These are phyloP conservation scores for Beauveria australis DNA, from an alignment of 2,329 filamentous ascomycete species.

Conservation along the genomic window DNA sequence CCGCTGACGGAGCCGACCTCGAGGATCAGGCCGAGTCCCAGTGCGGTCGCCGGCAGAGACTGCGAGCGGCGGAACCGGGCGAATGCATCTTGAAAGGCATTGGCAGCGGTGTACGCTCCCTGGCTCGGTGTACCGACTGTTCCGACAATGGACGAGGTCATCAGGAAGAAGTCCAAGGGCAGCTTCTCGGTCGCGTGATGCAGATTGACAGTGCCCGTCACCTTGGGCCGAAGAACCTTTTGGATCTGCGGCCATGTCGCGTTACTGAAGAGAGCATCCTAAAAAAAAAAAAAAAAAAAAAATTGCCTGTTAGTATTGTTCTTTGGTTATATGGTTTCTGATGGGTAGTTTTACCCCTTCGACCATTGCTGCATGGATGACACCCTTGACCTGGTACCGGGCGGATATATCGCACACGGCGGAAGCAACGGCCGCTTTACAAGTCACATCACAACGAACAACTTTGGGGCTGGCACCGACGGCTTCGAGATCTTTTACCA, in stretches of 20 bases:
- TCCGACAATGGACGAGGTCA: conserved; percentile 12
- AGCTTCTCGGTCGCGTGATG: conserved; percentile 14
- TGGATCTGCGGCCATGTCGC: not conserved
- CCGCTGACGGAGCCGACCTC: conserved; percentile 14
- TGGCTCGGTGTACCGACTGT: conserved; percentile 15
- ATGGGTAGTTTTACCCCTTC: too few species aligned
- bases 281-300: too few species aligned
- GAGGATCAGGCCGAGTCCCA: conserved; percentile 17
- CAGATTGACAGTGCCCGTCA: conserved; percentile 18
- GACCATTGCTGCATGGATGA: conserved; percentile 34
- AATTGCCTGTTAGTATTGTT: not conserved
- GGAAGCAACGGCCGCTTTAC: conserved; percentile 18
- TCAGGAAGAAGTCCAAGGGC: conserved; percentile 21
- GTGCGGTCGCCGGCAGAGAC: conserved; percentile 18
- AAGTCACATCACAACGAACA: conserved; percentile 24
- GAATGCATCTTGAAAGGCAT: conserved; percentile 22
- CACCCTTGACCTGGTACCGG: conserved; percentile 18
- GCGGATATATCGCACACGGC: conserved; percentile 2
- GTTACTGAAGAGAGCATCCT: not conserved
- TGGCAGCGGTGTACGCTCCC: conserved; percentile 19
- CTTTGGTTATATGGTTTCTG: too few species aligned
- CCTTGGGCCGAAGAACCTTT: conserved; percentile 16
- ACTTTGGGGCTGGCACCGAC: conserved; percentile 14
- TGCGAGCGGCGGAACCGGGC: conserved; percentile 17
- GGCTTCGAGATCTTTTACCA: conserved; percentile 15